phyloP scores from a whole-genome alignment of 768 basidiomycete species.

The Lentinula lateritia region DNA sequence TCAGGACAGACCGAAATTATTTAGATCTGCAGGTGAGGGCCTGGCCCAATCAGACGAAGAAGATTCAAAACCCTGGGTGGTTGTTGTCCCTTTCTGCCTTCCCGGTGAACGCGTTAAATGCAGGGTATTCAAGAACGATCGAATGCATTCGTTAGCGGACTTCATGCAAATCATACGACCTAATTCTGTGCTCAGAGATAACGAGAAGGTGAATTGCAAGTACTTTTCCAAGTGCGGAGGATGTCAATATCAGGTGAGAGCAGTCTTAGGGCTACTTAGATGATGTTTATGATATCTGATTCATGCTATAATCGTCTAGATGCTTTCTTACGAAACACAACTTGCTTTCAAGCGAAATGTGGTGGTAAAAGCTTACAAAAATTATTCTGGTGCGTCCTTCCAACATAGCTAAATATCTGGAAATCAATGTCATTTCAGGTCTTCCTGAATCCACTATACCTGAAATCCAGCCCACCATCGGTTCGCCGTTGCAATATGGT shows the following conservation, averaged over 20 bases:
- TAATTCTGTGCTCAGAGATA: slow-evolving; percentile 64
- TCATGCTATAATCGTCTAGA: slow-evolving; percentile 33
- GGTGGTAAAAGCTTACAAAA: slow-evolving; percentile 76
- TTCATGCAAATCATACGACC: slow-evolving; percentile 58
- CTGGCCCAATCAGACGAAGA: slow-evolving; percentile 48
- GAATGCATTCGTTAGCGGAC: slow-evolving; percentile 73
- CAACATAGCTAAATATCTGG: not conserved
- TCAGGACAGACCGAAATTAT: slow-evolving; percentile 4
- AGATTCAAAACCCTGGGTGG: slow-evolving; percentile 61
- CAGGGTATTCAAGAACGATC: slow-evolving; percentile 63
- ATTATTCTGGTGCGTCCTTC: slow-evolving; percentile 52
- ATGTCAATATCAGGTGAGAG: slow-evolving; percentile 84
- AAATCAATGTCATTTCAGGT: slow-evolving; percentile 27
- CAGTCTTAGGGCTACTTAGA: not conserved
- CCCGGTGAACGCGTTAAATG: slow-evolving; percentile 78
- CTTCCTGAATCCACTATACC: slow-evolving; percentile 58
- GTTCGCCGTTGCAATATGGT: slow-evolving; percentile 84
- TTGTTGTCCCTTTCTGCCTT: slow-evolving; percentile 79
- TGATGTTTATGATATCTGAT: not conserved
- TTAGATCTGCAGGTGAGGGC: slow-evolving; percentile 49
- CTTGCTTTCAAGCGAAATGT: slow-evolving; percentile 83
- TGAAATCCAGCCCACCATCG: slow-evolving; percentile 62
- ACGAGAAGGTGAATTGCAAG: slow-evolving; percentile 62
- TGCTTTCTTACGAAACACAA: slow-evolving; percentile 85
- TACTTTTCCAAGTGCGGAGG: slow-evolving; percentile 91